Evolutionary conservation across 306 rosid genomes (phyloP).

Genomic region (Sophora flavescens): DNA sequence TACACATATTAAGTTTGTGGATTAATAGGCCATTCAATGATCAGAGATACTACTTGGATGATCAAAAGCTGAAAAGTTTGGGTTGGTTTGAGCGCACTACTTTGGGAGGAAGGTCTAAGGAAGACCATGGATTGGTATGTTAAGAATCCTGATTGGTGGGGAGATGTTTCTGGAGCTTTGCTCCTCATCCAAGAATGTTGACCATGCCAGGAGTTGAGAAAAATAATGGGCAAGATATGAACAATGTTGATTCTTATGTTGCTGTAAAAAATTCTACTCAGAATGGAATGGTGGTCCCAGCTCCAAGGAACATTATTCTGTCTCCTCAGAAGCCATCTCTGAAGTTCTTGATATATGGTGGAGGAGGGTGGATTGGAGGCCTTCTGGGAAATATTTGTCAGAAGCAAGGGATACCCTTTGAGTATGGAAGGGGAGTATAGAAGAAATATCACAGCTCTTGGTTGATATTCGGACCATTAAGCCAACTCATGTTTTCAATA

Average conservation of each 20-base stretch:
- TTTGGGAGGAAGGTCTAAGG: slow-evolving; percentile 66
- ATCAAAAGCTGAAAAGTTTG: slow-evolving; percentile 61
- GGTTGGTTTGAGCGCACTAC: slow-evolving; percentile 64
- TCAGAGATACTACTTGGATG: slow-evolving; percentile 65
- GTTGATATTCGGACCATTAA: slow-evolving; percentile 54
- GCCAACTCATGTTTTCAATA: slow-evolving; percentile 69
- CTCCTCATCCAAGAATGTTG: slow-evolving; percentile 73
- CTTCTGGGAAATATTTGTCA: slow-evolving; percentile 61
- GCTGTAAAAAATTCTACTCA: slow-evolving; percentile 36
- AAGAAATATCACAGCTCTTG: slow-evolving; percentile 56
- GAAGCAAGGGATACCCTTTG: slow-evolving; percentile 55
- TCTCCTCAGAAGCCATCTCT: slow-evolving; percentile 18
- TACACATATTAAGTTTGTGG: slow-evolving; percentile 54
- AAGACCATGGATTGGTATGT: slow-evolving; percentile 69
- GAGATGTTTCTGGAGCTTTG: slow-evolving; percentile 72
- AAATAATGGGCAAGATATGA: slow-evolving; percentile 45
- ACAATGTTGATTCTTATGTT: background rate
- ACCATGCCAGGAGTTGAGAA: slow-evolving; percentile 64
- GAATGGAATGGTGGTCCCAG: slow-evolving; percentile 45
- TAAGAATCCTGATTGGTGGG: slow-evolving; percentile 68
- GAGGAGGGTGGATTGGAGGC: slow-evolving; percentile 67
- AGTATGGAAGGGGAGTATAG: slow-evolving; percentile 57
- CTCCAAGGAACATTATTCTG: background rate
- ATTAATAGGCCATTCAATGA: slow-evolving; percentile 70
- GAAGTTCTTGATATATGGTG: slow-evolving; percentile 64